Evolutionary conservation across 148 eudicot genomes (phyloP), one percentile per base, ranked within the genome.

Genomic region (Spergularia marina): DNA sequence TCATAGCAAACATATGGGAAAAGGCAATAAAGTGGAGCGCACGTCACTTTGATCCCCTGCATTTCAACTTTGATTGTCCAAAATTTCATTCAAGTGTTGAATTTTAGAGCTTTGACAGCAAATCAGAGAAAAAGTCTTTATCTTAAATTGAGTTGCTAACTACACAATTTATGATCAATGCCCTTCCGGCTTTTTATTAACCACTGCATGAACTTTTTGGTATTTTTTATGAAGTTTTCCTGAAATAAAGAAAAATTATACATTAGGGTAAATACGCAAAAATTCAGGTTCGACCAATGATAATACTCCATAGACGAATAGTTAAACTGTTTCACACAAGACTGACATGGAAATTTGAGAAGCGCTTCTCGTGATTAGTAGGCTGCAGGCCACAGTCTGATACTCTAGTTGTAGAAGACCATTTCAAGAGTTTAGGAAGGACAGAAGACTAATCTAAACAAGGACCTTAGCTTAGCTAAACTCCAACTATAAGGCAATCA

Each of bases 401-500:
- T 56, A 16, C 5, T 6, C 9, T 16, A 56, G 18, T n/a, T 56
- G 7, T 56, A 2, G 60, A 56, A 56, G 60, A 56, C 0, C 9
- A 61, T n/a, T 25, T 18, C 62, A 20, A 17, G 12, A 34, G 16
- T 5, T 10, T 16, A 3, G 13, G 9, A 23, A 60, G 13, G 76
- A 64, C 81, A 23, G 36, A 30, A 30, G 36, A 30, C 36, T 30
- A 30, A 30, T 30, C 36, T 30, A 30, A 30, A 2, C 36, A 30
- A 30, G 36, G 36, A 2, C 36, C 36, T 30, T 30, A 30, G 10
- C 49, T 44, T 44, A 47, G 52, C 5, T 4, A 59, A 15, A 34
- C 34, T 58, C 49, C 72, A 7, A 63, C 58, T 74, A 23, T 4
- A n/a, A 23, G 69, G 25, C 77, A 74, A 63, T 74, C 25, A 76